Evolutionary conservation across 129 eudicot species (phyloP), one percentile per base, ranked within the genome.

Genomic region (Gnaphalium uliginosum): DNA sequence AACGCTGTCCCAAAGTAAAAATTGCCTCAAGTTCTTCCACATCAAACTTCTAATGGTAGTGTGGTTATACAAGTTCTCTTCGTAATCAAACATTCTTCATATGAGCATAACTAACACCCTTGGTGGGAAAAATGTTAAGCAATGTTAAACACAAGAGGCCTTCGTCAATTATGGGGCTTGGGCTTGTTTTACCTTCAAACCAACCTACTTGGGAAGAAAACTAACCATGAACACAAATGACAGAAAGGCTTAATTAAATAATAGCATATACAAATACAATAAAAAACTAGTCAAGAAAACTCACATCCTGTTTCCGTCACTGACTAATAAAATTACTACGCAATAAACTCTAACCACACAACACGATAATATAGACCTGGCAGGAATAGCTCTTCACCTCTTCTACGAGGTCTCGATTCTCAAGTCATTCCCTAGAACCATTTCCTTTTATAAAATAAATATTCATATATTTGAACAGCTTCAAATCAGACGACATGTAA

Each of bases 111-210:
- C 81, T 79, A 81, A 69, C 81, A 87, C 69, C 82, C 80, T 85
- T 75, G 88, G 76, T 43, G 72, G 79, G 66, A 86, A 85, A 85
- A 74, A 66, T 67, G 81, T 76, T 81, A 83, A 50, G 85, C 84
- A 81, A 81, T 83, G 64, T 74, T 81, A 75, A 78, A 85, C 83
- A 83, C 71, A 74, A 70, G 79, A 33, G 53, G 77, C 75, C 90
- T 84, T 89, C 88, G 64, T 84, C 89, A 89, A 73, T 83, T 79
- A 71, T 86, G 95, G 89, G 94, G 91, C 89, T 84, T 84, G 87
- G 91, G 77, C 89, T 86, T 82, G 96, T 86, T 86, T 75, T 80
- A 77, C 84, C 87, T 89, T 89, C 91, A 86, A 89, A 86, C 93
- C 81, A 89, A 84, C 78, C 72, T 63, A 78, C 87, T 91, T 87